Conservation (phyloP, 2,329 filamentous ascomycete species). For the Clarireedia homoeocarpa region DNA sequence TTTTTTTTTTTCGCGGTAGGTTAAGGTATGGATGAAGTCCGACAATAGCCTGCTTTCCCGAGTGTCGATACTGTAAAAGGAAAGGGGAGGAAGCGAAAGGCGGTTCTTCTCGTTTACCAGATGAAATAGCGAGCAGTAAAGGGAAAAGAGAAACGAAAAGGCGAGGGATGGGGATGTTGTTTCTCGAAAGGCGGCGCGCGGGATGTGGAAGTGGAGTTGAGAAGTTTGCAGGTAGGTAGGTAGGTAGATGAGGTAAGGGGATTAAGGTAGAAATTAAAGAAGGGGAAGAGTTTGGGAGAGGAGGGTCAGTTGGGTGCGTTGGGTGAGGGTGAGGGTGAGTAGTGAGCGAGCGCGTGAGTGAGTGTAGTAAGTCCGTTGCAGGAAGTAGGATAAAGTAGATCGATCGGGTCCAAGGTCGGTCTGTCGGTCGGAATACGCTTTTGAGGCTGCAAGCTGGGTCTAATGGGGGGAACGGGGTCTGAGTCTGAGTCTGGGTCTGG, state of each 20-base stretch:
- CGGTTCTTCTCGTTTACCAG: background rate
- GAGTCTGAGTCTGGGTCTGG: background rate
- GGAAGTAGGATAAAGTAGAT: background rate
- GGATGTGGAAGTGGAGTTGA: background rate
- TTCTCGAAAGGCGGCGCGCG: no score
- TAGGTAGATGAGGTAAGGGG: background rate
- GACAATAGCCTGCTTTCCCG: no score
- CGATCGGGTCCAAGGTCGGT: background rate
- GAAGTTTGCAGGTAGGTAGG: background rate
- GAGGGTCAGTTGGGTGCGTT: no score
- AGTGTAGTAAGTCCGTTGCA: background rate
- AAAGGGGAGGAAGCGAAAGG: background rate
- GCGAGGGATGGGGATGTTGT: background rate
- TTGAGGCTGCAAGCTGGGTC: background rate
- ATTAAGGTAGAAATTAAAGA: background rate
- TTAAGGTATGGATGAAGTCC: no score
- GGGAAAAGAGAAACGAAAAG: background rate
- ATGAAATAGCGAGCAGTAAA: background rate
- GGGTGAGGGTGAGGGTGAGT: no score
- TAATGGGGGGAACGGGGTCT: background rate
- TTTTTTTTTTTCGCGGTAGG: no score
- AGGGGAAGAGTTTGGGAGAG: background rate
- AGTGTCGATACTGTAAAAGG: background rate
- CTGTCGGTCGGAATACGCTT: constrained; percentile 2
- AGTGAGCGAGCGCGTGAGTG: no score